Evolutionary conservation across 2,329 filamentous ascomycete species (phyloP).

Genomic region (Proliferodiscus dingleyae): DNA sequence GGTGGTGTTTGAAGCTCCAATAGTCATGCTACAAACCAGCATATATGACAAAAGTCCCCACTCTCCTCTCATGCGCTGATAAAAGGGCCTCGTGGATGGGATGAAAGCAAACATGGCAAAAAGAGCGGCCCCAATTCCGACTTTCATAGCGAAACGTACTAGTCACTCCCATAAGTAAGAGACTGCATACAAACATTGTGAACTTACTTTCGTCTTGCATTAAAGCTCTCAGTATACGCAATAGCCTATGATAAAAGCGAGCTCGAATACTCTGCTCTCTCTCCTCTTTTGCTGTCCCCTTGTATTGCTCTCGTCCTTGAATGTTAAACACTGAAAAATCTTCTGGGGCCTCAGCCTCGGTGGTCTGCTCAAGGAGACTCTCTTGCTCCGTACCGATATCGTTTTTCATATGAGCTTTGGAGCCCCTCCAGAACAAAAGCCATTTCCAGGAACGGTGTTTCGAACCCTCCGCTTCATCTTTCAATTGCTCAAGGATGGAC

Average conservation of each 20-base stretch:
- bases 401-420: conserved; percentile 2
- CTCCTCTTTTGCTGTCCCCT: conserved; percentile 5
- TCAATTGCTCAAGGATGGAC: conserved; percentile 79
- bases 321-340: conserved; percentile 22
- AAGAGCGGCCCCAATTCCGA: conserved; percentile 81
- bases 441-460: conserved; percentile 72
- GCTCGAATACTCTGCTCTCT: conserved; percentile 7
- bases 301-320: conserved; percentile 13
- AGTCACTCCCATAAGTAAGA: conserved; percentile 22
- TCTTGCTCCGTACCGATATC: conserved; percentile 27
- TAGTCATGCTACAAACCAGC: conserved; percentile 97
- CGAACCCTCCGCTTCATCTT: conserved; percentile 60
- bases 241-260: conserved; percentile 39
- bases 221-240: conserved; percentile 51
- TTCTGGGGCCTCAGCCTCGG: conserved; percentile 20
- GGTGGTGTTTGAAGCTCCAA: conserved; percentile 91
- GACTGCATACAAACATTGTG: conserved; percentile 20
- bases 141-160: conserved; percentile 80
- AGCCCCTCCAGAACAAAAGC: conserved; percentile 69
- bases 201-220: conserved; percentile 58
- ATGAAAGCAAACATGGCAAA: conserved; percentile 90
- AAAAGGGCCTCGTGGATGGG: conserved; percentile 69
- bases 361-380: conserved; percentile 23
- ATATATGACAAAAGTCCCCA: conserved; percentile 97
- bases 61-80: conserved; percentile 86